Percentiles rank a stretch among this genome's conserved stretches.
Evolutionary conservation across 139 green algal genomes (phyloP).

Genomic region (Diplosphaera chodatii): DNA sequence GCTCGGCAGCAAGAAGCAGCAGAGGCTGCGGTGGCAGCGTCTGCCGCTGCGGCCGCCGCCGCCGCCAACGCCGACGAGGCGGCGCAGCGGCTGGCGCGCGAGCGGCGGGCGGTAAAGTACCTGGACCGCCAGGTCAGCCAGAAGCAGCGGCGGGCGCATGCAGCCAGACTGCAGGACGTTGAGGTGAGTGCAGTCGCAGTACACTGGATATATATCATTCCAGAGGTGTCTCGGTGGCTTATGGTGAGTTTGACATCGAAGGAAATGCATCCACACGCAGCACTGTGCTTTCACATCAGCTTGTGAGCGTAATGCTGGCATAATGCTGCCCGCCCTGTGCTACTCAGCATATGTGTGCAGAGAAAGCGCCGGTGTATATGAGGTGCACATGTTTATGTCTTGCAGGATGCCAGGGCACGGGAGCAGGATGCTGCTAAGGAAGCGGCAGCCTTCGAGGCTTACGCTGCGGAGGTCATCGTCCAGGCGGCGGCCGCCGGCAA

Average conservation of each 20-base stretch:
- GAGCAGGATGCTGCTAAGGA: neutral
- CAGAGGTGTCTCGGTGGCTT: too few species aligned
- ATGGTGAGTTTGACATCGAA: too few species aligned
- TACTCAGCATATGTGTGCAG: too few species aligned
- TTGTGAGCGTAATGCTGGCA: too few species aligned
- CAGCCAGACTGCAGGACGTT: neutral
- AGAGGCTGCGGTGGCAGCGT: neutral
- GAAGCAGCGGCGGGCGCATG: neutral
- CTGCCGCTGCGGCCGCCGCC: too few species aligned
- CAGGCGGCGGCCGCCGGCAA: neutral
- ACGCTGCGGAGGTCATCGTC: neutral
- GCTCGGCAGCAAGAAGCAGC: neutral
- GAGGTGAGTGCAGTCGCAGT: too few species aligned
- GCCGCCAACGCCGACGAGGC: neutral
- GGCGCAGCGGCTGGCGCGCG: neutral
- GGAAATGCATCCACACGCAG: too few species aligned
- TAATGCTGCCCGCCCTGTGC: too few species aligned
- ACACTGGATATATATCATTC: too few species aligned
- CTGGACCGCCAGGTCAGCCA: neutral
- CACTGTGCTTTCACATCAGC: neutral
- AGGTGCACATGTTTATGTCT: neutral
- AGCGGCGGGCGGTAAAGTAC: neutral
- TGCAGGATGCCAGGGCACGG: neutral
- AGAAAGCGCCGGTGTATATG: too few species aligned
- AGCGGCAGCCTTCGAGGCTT: neutral